Evolutionary conservation across 192 early-diverging fungal species (phyloP).

Genomic region (Neocallimastix lanati): DNA sequence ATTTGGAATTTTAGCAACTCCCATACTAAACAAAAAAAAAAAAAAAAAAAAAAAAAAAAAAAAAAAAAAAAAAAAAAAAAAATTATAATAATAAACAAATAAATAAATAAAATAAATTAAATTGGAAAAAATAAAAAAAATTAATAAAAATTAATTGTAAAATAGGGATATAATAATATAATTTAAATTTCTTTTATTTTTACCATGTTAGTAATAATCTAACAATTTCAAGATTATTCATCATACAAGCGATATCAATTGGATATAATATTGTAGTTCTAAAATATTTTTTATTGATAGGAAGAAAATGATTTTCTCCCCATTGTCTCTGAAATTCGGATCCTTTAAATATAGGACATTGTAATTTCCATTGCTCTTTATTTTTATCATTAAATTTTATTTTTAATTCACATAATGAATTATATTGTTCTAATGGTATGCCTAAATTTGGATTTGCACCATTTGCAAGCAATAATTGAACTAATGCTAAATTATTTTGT

Average conservation of each 20-base stretch:
- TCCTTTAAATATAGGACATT: neutral
- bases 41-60: too few relatives aligned
- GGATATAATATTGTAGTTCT: neutral
- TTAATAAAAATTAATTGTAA: too few relatives aligned
- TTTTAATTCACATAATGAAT: neutral
- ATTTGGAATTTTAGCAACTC: neutral
- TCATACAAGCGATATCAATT: neutral
- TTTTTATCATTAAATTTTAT: neutral
- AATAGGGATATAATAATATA: too few relatives aligned
- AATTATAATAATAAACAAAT: too few relatives aligned
- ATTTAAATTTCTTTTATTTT: too few relatives aligned
- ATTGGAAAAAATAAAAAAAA: too few relatives aligned
- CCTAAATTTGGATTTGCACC: neutral
- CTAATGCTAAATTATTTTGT: neutral
- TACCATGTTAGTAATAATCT: neutral
- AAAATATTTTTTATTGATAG: neutral
- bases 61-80: too few relatives aligned
- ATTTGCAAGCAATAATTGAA: neutral
- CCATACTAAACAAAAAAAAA: too few relatives aligned
- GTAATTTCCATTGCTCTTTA: neutral
- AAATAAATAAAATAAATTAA: too few relatives aligned
- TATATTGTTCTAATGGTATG: neutral
- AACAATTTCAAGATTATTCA: neutral
- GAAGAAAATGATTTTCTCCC: neutral
- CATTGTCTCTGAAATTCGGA: neutral